Conservation (phyloP, 495 filamentous ascomycete species). For the Trichocladium antarcticum region DNA sequence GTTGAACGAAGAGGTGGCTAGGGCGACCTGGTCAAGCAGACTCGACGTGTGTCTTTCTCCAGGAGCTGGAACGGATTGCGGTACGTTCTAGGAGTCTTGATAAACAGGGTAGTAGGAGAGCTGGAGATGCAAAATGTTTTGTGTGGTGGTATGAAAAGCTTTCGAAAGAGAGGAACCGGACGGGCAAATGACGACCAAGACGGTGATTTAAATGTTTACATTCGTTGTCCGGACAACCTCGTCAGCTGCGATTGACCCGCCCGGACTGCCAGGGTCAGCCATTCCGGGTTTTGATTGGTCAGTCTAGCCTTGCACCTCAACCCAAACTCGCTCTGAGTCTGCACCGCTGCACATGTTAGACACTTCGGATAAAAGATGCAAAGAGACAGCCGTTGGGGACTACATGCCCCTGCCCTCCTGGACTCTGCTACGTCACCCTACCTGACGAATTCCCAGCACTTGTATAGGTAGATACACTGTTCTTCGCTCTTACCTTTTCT, state of each 20-base stretch:
- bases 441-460: too few relatives aligned
- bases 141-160: neutral
- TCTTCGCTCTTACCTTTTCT: too few relatives aligned
- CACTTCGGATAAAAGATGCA: too few relatives aligned
- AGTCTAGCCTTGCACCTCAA: too few relatives aligned
- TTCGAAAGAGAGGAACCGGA: neutral
- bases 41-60: neutral
- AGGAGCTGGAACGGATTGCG: neutral
- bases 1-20: neutral
- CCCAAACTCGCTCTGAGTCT: too few relatives aligned
- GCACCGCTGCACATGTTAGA: too few relatives aligned
- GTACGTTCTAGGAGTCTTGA: slow-evolving; percentile 1
- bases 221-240: slow-evolving; percentile 5
- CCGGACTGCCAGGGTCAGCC: too few relatives aligned
- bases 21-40: neutral
- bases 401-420: too few relatives aligned
- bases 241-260: neutral
- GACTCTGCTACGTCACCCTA: too few relatives aligned
- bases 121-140: neutral
- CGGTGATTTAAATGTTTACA: slow-evolving; percentile 11
- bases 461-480: too few relatives aligned
- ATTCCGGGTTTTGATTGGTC: too few relatives aligned
- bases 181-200: neutral
- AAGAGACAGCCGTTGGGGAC: too few relatives aligned
- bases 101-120: neutral